phyloP scores from a whole-genome alignment of 805 yeast genomes.

The Teunomyces kruisii region DNA sequence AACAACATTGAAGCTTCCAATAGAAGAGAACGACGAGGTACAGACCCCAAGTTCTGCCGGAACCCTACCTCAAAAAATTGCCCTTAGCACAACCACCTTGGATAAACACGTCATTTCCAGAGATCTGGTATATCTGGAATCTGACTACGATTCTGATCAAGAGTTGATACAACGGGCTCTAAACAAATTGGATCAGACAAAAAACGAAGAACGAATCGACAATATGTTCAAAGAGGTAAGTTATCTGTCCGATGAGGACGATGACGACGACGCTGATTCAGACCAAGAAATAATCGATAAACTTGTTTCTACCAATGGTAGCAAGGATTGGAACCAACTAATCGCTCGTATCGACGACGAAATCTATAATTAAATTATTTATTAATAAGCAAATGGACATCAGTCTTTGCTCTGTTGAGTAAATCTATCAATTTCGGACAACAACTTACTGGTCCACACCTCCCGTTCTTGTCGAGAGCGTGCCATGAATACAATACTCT shows the following conservation, averaged over 20 bases:
- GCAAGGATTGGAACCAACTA: constrained; percentile 13
- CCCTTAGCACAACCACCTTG: not conserved
- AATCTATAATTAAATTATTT: not conserved
- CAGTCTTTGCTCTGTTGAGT: constrained; percentile 9
- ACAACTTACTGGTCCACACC: constrained; percentile 63
- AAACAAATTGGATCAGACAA: not conserved
- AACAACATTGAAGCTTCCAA: constrained; percentile 25
- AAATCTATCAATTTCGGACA: constrained; percentile 46
- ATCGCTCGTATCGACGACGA: constrained; percentile 20
- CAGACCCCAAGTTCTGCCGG: constrained; percentile 9
- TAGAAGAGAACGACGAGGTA: not conserved
- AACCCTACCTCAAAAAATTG: not conserved
- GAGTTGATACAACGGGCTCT: constrained; percentile 3
- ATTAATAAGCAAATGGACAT: not conserved
- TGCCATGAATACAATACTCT: constrained; percentile 72
- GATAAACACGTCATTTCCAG: not conserved
- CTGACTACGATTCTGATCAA: constrained; percentile 21
- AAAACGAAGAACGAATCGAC: not conserved
- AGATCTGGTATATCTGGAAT: constrained; percentile 1
- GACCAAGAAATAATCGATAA: constrained; percentile 21
- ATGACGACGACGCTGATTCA: constrained; percentile 17
- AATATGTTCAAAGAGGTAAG: not conserved
- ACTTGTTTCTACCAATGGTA: not conserved
- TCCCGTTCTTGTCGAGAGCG: constrained; percentile 82
- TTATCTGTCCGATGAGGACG: constrained; percentile 11